Base-by-base conservation (phyloP, 2,329 filamentous ascomycete genomes). In the Alternaria solani region DNA sequence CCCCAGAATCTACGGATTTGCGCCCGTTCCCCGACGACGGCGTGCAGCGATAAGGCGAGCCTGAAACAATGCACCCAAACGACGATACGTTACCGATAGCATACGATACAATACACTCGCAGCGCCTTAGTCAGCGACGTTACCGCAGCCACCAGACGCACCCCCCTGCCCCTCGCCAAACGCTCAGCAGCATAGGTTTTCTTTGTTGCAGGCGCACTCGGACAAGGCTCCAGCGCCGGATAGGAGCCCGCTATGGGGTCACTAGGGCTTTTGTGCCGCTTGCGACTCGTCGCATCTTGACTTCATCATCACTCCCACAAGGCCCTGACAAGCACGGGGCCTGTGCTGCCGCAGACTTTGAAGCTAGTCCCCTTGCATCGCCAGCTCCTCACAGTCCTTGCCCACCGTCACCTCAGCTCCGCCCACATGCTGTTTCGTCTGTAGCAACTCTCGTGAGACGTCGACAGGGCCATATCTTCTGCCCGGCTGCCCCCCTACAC, bases 391-490 rank as follows among this genome's bases (percentile, higher is more conserved):
- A 61, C 70, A 71, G 70, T 73, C 68, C 70, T 71, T 67, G 54
- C 59, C 59, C 56, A 55, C 62, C 61, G 64, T 67, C 65, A 64
- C 57, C 65, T 74, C 74, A 75, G 74, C 73, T 73, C 59, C 64
- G 64, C 59, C 56, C 66, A 56, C 54, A 60, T 69, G 68, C 60
- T 65, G 68, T 71, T 61, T 65, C 61, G 68, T 65, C 64, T 63
- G 62, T 65, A 65, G 57, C 69, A 64, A 64, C 68, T 64, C 60
- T 63, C 61, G 65, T 70, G 67, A 72, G 71, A 74, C 71, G 52
- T 63, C 59, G 61, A 55, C 61, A 61, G 69, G 70, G 67, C 62
- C 56, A 63, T 61, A 52, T 59, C 66, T 59, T 25, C 60, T 58
- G 48, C 51, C 49, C 41, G 49, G 61, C 65, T 12, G 20, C 20